These are phyloP conservation scores for Plasmopara viticola DNA, from an alignment of 352 stramenopile species.

Conservation along the genomic window DNA sequence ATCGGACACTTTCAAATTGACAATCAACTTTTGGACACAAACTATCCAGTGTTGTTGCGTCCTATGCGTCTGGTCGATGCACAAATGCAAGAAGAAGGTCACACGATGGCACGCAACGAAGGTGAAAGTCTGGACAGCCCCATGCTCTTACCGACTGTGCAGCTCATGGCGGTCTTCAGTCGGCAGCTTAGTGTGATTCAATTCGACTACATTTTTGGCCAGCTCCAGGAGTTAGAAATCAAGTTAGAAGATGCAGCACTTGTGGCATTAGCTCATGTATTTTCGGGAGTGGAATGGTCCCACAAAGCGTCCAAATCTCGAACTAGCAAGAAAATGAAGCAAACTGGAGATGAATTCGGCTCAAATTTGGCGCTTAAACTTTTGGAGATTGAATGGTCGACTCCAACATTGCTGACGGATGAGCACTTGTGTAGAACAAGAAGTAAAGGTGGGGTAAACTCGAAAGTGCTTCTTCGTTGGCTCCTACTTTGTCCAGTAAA, in stretches of 20 bases:
- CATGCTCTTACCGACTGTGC: conserved; percentile 67
- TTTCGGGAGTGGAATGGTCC: conserved; percentile 68
- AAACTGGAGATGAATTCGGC: conserved; percentile 20
- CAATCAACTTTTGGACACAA: conserved; percentile 81
- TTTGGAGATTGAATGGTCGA: conserved; percentile 54
- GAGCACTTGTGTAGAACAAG: conserved; percentile 22
- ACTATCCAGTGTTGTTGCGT: conserved; percentile 72
- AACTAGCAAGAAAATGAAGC: conserved; percentile 19
- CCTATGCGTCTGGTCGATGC: conserved; percentile 62
- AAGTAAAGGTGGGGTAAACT: conserved; percentile 40
- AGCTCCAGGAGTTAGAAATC: conserved; percentile 83
- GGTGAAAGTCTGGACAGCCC: conserved; percentile 15
- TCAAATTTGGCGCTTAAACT: conserved; percentile 49
- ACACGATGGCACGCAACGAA: conserved; percentile 18
- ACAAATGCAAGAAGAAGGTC: conserved; percentile 60
- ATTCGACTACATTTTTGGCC: conserved; percentile 84
- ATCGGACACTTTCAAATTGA: conserved; percentile 80
- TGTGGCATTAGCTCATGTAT: conserved; percentile 66
- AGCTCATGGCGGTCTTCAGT: conserved; percentile 74
- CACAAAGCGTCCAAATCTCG: conserved; percentile 19
- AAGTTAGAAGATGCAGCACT: conserved; percentile 78
- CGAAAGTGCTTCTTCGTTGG: conserved; percentile 73
- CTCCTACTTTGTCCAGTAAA: conserved; percentile 81
- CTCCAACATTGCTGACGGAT: conserved; percentile 31
- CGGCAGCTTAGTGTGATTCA: conserved; percentile 58